Evolutionary conservation across 768 basidiomycete species (phyloP).

Genomic region (Clavulina sp.): DNA sequence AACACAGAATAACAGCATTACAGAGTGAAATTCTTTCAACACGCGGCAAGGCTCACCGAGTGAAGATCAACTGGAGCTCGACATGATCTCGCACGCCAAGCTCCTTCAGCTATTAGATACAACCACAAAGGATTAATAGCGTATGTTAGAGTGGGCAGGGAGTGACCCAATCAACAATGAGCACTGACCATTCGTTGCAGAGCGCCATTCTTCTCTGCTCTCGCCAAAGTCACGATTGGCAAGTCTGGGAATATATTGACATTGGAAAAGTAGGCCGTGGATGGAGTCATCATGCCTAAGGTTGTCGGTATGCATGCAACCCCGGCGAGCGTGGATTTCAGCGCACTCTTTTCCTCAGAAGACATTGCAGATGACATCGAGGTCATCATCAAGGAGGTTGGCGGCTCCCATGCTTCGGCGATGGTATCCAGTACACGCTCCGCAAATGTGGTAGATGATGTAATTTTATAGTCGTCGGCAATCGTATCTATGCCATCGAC

Average conservation of each 20-base stretch:
- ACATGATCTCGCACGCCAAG: slow-evolving; percentile 84
- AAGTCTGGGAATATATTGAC: slow-evolving; percentile 83
- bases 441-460: slow-evolving; percentile 49
- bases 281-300: slow-evolving; percentile 52
- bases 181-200: slow-evolving; percentile 36
- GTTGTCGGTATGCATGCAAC: slow-evolving; percentile 55
- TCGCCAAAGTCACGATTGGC: slow-evolving; percentile 58
- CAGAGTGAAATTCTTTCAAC: no score
- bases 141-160: not conserved
- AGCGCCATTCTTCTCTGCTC: slow-evolving; percentile 47
- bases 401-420: slow-evolving; percentile 57
- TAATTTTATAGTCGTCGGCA: slow-evolving; percentile 41
- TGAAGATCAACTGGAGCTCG: slow-evolving; percentile 85
- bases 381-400: no score
- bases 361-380: no score
- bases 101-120: slow-evolving; percentile 29
- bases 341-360: slow-evolving; percentile 29
- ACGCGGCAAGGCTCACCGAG: slow-evolving; percentile 45
- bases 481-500: slow-evolving; percentile 23
- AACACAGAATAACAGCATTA: not conserved
- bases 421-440: slow-evolving; percentile 58
- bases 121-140: slow-evolving; percentile 14
- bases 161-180: no score
- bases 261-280: slow-evolving; percentile 66
- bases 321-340: slow-evolving; percentile 31